Evolutionary conservation across 331 rosid species (phyloP), one percentile per base, ranked within the genome.

Genomic region (Rosa hybrid): DNA sequence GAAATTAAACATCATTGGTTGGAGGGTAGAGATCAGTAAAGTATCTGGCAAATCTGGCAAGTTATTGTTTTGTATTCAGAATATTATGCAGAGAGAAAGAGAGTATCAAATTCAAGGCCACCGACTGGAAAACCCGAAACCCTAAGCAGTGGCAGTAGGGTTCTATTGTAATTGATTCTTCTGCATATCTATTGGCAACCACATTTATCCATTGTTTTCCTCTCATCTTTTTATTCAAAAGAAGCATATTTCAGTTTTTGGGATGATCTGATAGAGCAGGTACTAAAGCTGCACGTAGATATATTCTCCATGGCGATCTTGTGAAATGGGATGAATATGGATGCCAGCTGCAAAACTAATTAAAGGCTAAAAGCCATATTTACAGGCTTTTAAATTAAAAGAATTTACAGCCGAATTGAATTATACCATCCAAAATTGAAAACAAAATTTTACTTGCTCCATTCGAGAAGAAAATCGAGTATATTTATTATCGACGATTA

Each of bases 71-170:
- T 38, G 46, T 67, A 7, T 67, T 14, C 21, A 30, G 71, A 34
- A 65, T 67, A 38, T 16, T 17, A 67, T 67, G 71, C 13, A 67
- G 12, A 62, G 18, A 27, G 39, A 10, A 44, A 64, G 69, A 23
- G 70, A 64, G 69, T 12, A 67, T 67, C 71, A 67, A 67, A 67
- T 67, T 34, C 23, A 67, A 38, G 25, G 71, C 46, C 23, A 67
- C 48, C 48, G 25, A 67, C 23, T 67, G 48, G 21, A 14, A 65
- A 65, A 30, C 20, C 17, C 68, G 20, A 34, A 65, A 65, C 71
- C 71, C 71, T 65, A 65, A 38, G 12, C 41, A 12, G 68, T 12
- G 13, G 30, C 11, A 2, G 68, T 62, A 62, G 68, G 41, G 20
- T 56, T 13, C 69, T 63, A 20, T 5, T 63, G 11, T 30, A 27